Percentiles rank a stretch among this genome's conserved stretches.
Conservation (phyloP, 1,139 yeast species). For the Sugiyamaella neomexicana region DNA sequence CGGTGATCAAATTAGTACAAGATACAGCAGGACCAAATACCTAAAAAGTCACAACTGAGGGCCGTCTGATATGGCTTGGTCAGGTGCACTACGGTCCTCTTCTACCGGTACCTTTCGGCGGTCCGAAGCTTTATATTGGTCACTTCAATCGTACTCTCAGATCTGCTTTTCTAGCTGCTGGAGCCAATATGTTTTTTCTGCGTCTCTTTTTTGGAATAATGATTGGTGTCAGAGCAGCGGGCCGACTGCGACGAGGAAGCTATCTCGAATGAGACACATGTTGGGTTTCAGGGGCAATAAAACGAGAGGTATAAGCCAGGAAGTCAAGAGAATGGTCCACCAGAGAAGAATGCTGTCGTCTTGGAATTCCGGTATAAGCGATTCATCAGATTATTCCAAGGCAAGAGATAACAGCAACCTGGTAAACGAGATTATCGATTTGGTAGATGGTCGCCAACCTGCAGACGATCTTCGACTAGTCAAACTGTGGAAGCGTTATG, state of each 20-base stretch:
- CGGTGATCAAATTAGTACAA: neutral
- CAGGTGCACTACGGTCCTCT: slow-evolving; percentile 12
- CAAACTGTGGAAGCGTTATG: slow-evolving; percentile 9
- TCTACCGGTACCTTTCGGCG: slow-evolving; percentile 10
- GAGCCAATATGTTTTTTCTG: slow-evolving; percentile 3
- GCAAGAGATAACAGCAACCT: neutral
- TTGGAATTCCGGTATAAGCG: neutral
- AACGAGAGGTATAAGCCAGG: neutral
- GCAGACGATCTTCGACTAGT: neutral
- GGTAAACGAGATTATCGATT: neutral
- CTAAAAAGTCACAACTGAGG: neutral
- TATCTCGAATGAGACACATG: neutral
- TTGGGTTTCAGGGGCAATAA: neutral
- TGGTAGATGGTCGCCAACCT: neutral
- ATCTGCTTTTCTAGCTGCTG: slow-evolving; percentile 7
- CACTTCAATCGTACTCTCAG: slow-evolving; percentile 13
- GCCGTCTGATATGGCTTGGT: slow-evolving; percentile 12
- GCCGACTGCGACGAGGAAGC: neutral
- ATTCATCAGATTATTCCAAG: too few species aligned
- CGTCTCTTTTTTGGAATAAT: neutral
- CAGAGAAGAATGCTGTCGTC: slow-evolving; percentile 13
- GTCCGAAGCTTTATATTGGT: slow-evolving; percentile 17
- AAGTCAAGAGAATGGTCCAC: neutral
- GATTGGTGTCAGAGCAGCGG: neutral
- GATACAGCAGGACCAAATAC: neutral